Conservation (phyloP, 2,329 filamentous ascomycete genomes). For the Colletotrichum echinochloae region DNA sequence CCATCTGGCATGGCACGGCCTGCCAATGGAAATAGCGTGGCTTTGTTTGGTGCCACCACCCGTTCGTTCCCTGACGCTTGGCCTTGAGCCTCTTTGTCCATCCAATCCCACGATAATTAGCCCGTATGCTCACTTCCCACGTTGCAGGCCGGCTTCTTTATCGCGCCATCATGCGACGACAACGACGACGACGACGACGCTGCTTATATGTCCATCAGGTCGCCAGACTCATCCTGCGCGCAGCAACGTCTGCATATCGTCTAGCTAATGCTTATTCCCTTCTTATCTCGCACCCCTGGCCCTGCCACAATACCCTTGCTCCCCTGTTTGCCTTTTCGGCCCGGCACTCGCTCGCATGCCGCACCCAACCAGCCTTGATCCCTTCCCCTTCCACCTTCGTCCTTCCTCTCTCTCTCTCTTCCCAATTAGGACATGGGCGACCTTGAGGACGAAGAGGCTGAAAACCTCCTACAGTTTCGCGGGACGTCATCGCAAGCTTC, state of each 20-base stretch:
- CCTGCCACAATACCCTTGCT: conserved; percentile 10
- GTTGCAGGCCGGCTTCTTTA: no score
- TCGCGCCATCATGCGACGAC: not conserved
- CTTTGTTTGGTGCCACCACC: not conserved
- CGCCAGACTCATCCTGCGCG: not conserved
- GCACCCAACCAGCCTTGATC: conserved; percentile 14
- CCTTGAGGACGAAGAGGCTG: not conserved
- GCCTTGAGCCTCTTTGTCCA: not conserved
- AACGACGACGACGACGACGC: not conserved
- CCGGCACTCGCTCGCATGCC: conserved; percentile 34
- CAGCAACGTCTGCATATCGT: not conserved
- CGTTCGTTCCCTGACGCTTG: not conserved
- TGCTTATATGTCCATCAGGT: not conserved
- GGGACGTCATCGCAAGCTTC: not conserved
- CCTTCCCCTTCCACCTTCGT: not conserved
- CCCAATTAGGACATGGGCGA: not conserved
- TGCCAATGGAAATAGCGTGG: conserved; percentile 5
- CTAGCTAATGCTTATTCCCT: not conserved
- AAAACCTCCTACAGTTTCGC: not conserved
- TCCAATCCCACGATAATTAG: not conserved
- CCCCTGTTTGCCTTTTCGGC: conserved; percentile 29
- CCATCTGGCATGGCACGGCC: conserved; percentile 21
- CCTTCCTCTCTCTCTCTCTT: not conserved
- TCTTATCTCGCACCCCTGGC: conserved; percentile 16
- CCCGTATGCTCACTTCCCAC: not conserved